Conservation (phyloP, 1,139 yeast genomes). For the Pichia sp. region DNA sequence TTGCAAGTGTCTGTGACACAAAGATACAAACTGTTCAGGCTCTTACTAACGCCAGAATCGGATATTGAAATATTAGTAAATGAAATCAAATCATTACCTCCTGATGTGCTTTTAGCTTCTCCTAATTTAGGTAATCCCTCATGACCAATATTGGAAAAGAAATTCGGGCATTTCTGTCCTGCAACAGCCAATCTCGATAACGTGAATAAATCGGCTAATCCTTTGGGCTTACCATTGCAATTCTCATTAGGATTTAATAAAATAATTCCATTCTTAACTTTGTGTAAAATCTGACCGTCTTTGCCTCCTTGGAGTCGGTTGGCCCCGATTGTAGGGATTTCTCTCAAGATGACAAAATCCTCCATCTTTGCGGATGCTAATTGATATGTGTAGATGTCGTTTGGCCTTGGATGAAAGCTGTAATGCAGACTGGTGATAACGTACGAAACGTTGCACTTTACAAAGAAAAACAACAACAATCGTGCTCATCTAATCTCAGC, state of each 20-base stretch:
- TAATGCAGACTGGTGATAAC: no score
- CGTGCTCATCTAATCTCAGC: no score
- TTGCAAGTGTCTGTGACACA: slow-evolving; percentile 27
- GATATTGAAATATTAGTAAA: slow-evolving; percentile 24
- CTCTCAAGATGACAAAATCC: slow-evolving; percentile 14
- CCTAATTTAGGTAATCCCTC: slow-evolving; percentile 7
- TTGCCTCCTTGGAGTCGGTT: slow-evolving; percentile 23
- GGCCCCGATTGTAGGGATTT: slow-evolving; percentile 6
- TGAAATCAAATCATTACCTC: slow-evolving; percentile 5
- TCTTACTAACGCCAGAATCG: slow-evolving; percentile 24
- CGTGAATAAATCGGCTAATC: slow-evolving; percentile 21
- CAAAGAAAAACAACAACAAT: no score
- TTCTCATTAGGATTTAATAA: slow-evolving; percentile 10
- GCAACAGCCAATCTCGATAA: slow-evolving; percentile 19
- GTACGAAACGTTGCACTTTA: no score
- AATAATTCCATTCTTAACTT: slow-evolving; percentile 16
- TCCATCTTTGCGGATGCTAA: slow-evolving; percentile 16
- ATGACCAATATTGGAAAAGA: slow-evolving; percentile 14
- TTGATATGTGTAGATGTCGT: no score
- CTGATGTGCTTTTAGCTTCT: slow-evolving; percentile 7
- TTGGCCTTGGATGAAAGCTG: no score
- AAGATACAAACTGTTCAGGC: slow-evolving; percentile 20
- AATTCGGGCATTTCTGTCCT: slow-evolving; percentile 21
- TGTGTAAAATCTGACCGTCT: slow-evolving; percentile 26
- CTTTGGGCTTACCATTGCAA: slow-evolving; percentile 9